Conservation (phyloP, 2,329 filamentous ascomycete species). For the Torrubiellomyces zombiae region DNA sequence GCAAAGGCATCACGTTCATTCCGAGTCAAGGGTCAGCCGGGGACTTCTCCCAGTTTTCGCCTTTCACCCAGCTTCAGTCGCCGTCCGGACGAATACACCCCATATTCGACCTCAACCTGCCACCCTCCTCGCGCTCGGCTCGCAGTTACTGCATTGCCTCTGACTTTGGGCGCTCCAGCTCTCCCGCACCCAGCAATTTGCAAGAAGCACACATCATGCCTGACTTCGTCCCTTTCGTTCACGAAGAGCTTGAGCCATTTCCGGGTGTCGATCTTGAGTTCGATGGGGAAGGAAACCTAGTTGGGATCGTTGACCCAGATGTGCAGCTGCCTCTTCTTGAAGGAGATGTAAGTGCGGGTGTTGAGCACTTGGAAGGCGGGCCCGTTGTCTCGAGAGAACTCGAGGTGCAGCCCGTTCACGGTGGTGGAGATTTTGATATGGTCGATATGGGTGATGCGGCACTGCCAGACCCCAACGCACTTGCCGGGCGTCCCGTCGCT, state of each 20-base stretch:
- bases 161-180: slow-evolving; percentile 16
- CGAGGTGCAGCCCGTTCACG: slow-evolving; percentile 1
- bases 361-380: neutral
- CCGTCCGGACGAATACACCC: slow-evolving; percentile 11
- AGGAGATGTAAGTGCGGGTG: slow-evolving; percentile 10
- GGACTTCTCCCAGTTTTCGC: slow-evolving; percentile 28
- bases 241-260: slow-evolving; percentile 21
- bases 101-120: slow-evolving; percentile 15
- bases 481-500: slow-evolving; percentile 11
- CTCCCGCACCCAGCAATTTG: slow-evolving; percentile 11
- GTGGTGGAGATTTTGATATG: slow-evolving; percentile 4
- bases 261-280: slow-evolving; percentile 30
- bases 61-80: slow-evolving; percentile 13
- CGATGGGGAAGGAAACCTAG: slow-evolving; percentile 32
- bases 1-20: slow-evolving; percentile 15
- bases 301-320: slow-evolving; percentile 23
- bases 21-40: slow-evolving; percentile 20
- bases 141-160: slow-evolving; percentile 16
- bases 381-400: neutral
- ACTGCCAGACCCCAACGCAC: slow-evolving; percentile 20
- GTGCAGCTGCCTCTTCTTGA: slow-evolving; percentile 26
- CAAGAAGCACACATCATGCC: slow-evolving; percentile 7
- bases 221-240: slow-evolving; percentile 17
- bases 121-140: slow-evolving; percentile 17
- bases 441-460: slow-evolving; percentile 20